These are phyloP conservation scores for Scutellaria barbata DNA, from an alignment of 257 asterid genomes.

Conservation along the genomic window DNA sequence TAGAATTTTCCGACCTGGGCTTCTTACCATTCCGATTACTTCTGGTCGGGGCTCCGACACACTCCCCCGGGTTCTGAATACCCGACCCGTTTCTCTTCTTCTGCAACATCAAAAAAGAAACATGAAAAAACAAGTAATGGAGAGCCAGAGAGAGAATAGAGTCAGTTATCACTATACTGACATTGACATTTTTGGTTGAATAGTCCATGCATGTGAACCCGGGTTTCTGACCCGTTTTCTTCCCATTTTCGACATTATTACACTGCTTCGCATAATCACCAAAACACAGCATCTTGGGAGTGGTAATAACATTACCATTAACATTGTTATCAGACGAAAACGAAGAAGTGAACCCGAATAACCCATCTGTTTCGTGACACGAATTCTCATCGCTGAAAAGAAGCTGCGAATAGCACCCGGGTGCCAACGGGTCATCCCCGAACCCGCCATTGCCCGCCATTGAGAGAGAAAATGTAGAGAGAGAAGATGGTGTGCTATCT, in stretches of 20 bases:
- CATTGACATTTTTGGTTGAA: slow-evolving; percentile 36
- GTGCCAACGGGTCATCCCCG: slow-evolving; percentile 50
- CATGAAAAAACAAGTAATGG: too few species aligned
- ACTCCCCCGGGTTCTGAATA: slow-evolving; percentile 27
- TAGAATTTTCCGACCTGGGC: slow-evolving; percentile 46
- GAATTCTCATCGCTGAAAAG: slow-evolving; percentile 53
- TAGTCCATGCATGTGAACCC: slow-evolving; percentile 59
- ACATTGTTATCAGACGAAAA: slow-evolving; percentile 31
- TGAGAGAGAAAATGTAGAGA: neutral
- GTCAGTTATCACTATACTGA: neutral
- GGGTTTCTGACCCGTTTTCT: slow-evolving; percentile 44
- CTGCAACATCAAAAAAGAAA: slow-evolving; percentile 27
- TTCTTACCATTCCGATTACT: slow-evolving; percentile 53
- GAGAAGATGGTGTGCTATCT: neutral
- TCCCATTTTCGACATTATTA: neutral
- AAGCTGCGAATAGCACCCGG: slow-evolving; percentile 69
- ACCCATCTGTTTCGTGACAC: slow-evolving; percentile 37
- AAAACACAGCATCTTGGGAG: slow-evolving; percentile 72
- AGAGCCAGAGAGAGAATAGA: neutral
- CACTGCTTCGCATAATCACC: slow-evolving; percentile 47
- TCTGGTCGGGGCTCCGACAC: slow-evolving; percentile 42
- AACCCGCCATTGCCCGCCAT: slow-evolving; percentile 55
- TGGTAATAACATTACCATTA: neutral
- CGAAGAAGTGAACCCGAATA: slow-evolving; percentile 49
- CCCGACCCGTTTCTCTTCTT: slow-evolving; percentile 58